Evolutionary conservation across 192 early-diverging fungal species (phyloP), one percentile per base, ranked within the genome.

Genomic region (Podila horticola): DNA sequence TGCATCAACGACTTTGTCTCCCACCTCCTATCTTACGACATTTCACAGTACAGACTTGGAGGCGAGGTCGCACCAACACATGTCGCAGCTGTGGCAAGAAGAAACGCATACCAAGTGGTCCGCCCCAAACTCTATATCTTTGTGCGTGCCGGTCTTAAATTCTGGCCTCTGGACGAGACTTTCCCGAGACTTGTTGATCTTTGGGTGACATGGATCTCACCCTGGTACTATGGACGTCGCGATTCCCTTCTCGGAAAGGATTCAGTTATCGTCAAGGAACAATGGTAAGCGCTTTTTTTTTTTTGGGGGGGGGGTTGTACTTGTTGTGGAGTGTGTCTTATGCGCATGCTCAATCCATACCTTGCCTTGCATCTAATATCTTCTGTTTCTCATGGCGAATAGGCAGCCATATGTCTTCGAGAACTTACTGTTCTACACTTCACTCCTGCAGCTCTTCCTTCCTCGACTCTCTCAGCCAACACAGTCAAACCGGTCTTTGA

Each of bases 341-440:
- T 28, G 57, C 3, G 15, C 41, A 17, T 45, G 1, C 12, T 41
- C 38, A 12, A 11, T 12, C 38, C 10, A 41, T 45, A 45, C 34
- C 34, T 7, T 11, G 10, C 34, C 0, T 45, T 45, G 0, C 15
- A 45, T 45, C 41, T 45, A 45, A 45, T 13, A 45, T 3, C 15
- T 17, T 3, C 15, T 1, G 11, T 3, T 45, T 45, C 13, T 17
- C 13, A 45, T 15, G 41, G 41, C 41, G 41, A 45, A 45, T 61
- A 79, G 76, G 76, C 77, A 81, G 48, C 77, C 77, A 19, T 81
- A 73, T 28, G 26, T 81, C 22, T 81, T 81, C 19, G 77, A 81
- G 34, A 81, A 81, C 33, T 67, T 81, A 26, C 34, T 81, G 41
- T 81, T 81, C 33, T 81, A 81, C 57, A 81, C 77, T 2, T 36